phyloP scores from a whole-genome alignment of 2,329 filamentous ascomycete genomes.

The Monosporascus sp. region DNA sequence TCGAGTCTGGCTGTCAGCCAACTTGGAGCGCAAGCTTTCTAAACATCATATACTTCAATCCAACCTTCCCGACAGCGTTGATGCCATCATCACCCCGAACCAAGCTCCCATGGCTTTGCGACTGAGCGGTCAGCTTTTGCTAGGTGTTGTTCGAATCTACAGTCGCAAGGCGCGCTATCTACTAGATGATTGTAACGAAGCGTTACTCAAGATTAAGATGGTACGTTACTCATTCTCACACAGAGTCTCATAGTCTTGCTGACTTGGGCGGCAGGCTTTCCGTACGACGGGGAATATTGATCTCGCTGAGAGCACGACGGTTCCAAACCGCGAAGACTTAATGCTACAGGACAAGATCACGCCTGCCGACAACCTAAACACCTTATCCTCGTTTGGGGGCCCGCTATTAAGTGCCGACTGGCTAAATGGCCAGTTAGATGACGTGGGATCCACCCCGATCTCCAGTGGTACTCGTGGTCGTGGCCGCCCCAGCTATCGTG shows the following conservation, averaged over 20 bases:
- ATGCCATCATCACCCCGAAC: conserved; percentile 87
- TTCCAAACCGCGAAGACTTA: conserved; percentile 78
- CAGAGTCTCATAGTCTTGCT: conserved; percentile 19
- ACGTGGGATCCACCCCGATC: conserved; percentile 48
- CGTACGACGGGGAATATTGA: conserved; percentile 93
- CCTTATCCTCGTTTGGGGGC: conserved; percentile 37
- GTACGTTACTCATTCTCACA: conserved; percentile 38
- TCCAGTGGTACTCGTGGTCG: conserved; percentile 51
- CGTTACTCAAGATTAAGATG: conserved; percentile 97
- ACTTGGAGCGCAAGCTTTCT: conserved; percentile 95
- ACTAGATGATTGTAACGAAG: conserved; percentile 95
- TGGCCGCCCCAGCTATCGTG: conserved; percentile 45
- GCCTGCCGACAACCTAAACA: conserved; percentile 73
- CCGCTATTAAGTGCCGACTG: conserved; percentile 86
- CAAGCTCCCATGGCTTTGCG: conserved; percentile 94
- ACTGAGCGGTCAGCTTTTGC: conserved; percentile 84
- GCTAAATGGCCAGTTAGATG: conserved; percentile 70
- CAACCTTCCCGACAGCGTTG: conserved; percentile 90
- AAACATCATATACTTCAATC: conserved; percentile 95
- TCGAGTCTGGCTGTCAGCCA: conserved; percentile 96
- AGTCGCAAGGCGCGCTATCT: conserved; percentile 95
- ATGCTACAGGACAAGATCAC: conserved; percentile 90
- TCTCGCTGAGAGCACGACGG: conserved; percentile 74
- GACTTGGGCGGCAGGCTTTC: conserved; percentile 64
- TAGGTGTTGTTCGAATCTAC: conserved; percentile 96